Evolutionary conservation across 768 basidiomycete genomes (phyloP), one percentile per base, ranked within the genome.

Genomic region (Leucogyrophana mollusca): DNA sequence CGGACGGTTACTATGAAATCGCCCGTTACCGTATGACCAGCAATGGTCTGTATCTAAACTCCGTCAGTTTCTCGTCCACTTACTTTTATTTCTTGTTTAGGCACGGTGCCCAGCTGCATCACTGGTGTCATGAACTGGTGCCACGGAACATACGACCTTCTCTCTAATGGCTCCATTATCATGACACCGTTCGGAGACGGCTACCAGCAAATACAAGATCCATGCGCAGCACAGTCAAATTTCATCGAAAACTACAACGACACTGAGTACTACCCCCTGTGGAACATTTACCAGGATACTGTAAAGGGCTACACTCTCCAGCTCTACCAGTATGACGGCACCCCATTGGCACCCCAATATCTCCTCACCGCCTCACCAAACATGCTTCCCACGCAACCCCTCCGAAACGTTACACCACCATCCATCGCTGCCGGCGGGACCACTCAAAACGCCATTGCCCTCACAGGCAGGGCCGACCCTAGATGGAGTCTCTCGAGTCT

Each of bases 131-230:
- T 97, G 58, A 79, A 81, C 57, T 99, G 90, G 90, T 83, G 82
- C 52, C 96, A 98, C 63, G 96, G 96, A 10, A 83, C 65, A 22
- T 94, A 85, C 68, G 49, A 60, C 0, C 67, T 88, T 36, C 69
- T 80, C 49, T 17, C 70, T 43, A 94, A 97, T 59, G 93, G 93
- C 6, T 95, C 92, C 9, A 79, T 98, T 49, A 63, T 78, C 33
- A 69, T 92, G 58, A 68, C 60, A 3, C 90, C 94, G 2, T 78
- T 92, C 52, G 79, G 75, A 14, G 95, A 99, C 62, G 95, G 95
- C 13, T 90, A 82, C 68, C 92, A 96, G 64, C 94, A 95, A 73
- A 78, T 97, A 33, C 93, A 99, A 72, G 87, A 94, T 54, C 87
- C 93, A 0, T 99, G 95, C 59, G 87, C 87, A 1, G 89, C 93